Conservation (phyloP, 2,329 filamentous ascomycete genomes). For the Calonectria hongkongensis region DNA sequence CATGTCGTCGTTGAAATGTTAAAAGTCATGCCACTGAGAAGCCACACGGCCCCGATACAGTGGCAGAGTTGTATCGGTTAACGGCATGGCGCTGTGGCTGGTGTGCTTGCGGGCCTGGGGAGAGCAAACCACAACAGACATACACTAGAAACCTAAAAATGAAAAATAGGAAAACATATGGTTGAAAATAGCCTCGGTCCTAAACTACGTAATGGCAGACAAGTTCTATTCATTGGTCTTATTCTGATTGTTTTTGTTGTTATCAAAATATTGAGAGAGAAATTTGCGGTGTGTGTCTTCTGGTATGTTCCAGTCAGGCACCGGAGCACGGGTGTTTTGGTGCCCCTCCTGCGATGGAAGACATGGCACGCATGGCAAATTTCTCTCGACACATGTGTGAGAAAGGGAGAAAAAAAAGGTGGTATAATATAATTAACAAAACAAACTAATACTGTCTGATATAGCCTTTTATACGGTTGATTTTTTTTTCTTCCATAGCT, state of each 20-base stretch:
- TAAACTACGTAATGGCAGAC: too few relatives aligned
- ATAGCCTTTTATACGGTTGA: too few relatives aligned
- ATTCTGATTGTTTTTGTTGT: background rate
- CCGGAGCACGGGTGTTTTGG: background rate
- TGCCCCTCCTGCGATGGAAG: background rate
- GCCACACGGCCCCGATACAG: conserved; percentile 41
- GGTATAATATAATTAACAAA: too few relatives aligned
- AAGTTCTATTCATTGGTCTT: background rate
- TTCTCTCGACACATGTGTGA: too few relatives aligned
- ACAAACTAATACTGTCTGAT: too few relatives aligned
- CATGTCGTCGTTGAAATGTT: conserved; percentile 31
- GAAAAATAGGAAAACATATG: background rate
- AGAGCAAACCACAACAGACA: background rate
- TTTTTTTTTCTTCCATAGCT: too few relatives aligned
- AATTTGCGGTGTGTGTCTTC: background rate
- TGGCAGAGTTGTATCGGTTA: conserved; percentile 26
- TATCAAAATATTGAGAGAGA: background rate
- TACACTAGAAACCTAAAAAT: background rate
- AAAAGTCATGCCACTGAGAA: conserved; percentile 37
- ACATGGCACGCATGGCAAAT: too few relatives aligned
- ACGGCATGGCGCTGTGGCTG: conserved; percentile 49
- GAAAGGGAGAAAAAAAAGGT: too few relatives aligned
- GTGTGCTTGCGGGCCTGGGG: conserved; percentile 28
- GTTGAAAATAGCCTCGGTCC: background rate
- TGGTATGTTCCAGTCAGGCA: background rate